Evolutionary conservation across 768 basidiomycete genomes (phyloP).

Genomic region (Suillus plorans): DNA sequence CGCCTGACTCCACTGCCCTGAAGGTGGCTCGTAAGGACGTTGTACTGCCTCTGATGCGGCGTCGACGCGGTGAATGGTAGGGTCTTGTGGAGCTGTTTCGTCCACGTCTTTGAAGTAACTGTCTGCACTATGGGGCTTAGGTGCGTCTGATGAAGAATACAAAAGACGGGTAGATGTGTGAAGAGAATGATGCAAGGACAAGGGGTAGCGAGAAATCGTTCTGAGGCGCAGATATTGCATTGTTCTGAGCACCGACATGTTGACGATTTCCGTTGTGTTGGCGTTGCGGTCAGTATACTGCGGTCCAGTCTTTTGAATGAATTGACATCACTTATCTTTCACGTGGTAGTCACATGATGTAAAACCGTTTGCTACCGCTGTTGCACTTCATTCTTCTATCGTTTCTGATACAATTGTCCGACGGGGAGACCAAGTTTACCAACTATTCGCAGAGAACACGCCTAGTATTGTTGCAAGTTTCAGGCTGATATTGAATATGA

Average conservation of each 20-base stretch:
- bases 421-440: background rate
- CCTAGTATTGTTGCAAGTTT: background rate
- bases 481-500: background rate
- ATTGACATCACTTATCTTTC: background rate
- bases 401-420: background rate
- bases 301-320: background rate
- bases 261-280: background rate
- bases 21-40: conserved; percentile 50
- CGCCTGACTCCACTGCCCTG: conserved; percentile 44
- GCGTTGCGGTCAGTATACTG: background rate
- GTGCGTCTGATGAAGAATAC: background rate
- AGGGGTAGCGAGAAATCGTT: background rate
- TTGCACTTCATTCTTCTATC: background rate
- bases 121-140: conserved; percentile 35
- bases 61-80: conserved; percentile 48
- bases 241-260: background rate
- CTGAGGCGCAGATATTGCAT: background rate
- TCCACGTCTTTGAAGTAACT: conserved; percentile 51
- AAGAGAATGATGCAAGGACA: background rate
- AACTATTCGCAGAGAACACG: background rate
- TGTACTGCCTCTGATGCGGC: conserved; percentile 42
- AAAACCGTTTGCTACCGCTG: too few relatives aligned
- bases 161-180: background rate
- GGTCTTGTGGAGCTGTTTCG: conserved; percentile 39
- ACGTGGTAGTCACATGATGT: background rate